phyloP scores from a whole-genome alignment of 2,329 filamentous ascomycete genomes.

The Esteya vermicola region DNA sequence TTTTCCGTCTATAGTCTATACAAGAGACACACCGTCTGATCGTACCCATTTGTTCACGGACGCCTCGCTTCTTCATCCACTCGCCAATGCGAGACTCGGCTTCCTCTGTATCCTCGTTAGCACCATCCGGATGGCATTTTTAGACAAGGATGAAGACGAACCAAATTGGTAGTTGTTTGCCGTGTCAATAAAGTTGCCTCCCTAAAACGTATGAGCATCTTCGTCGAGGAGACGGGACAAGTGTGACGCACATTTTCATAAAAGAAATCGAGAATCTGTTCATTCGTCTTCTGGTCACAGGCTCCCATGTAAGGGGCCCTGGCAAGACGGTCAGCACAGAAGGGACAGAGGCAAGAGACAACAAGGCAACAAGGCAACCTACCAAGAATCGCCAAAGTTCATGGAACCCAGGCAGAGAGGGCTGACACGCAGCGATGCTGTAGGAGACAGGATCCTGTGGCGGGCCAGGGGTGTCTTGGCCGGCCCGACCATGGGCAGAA shows the following conservation, averaged over 20 bases:
- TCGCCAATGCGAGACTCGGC: constrained; percentile 55
- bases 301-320: constrained; percentile 44
- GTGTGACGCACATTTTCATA: constrained; percentile 30
- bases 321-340: constrained; percentile 19
- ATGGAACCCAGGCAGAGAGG: constrained; percentile 51
- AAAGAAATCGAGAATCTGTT: constrained; percentile 53
- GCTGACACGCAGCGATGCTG: constrained; percentile 51
- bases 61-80: constrained; percentile 52
- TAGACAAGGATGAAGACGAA: constrained; percentile 19
- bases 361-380: too few species aligned
- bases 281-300: constrained; percentile 47
- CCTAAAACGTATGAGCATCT: background rate
- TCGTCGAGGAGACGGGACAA: background rate
- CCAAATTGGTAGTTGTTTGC: constrained; percentile 52
- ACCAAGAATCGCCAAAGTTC: constrained; percentile 47
- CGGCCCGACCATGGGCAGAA: constrained; percentile 25
- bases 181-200: constrained; percentile 59
- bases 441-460: constrained; percentile 52
- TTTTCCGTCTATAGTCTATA: too few species aligned
- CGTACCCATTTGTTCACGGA: constrained; percentile 49
- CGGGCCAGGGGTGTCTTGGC: constrained; percentile 47
- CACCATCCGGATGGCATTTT: background rate
- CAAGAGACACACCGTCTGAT: background rate
- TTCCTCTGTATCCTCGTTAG: constrained; percentile 23
- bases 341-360: constrained; percentile 7